Base-by-base conservation (phyloP, 148 eudicot species). In the Mesembryanthemum crystallinum region DNA sequence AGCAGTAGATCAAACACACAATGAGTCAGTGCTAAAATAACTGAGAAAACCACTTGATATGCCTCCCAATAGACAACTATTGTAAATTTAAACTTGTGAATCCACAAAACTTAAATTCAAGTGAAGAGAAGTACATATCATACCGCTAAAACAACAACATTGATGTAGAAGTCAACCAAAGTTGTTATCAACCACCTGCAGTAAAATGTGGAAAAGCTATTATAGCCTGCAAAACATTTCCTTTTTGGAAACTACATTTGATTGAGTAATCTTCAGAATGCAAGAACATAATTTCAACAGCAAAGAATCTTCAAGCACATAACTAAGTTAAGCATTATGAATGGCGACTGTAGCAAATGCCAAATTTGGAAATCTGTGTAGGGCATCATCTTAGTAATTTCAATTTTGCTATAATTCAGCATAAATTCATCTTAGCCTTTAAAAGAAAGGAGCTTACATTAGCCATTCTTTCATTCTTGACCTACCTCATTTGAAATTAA, bases 161-260 rank as follows among this genome's bases (percentile, higher is more conserved):
- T 86, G 72, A 92, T 86, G 71, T 86, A 92, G 87, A 86, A 92
- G 79, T 92, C 97, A 64, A 92, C 70, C 73, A 92, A 77, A 30
- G 91, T 87, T 24, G 91, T 88, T 25, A 58, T 52, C 95, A 92
- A 88, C 95, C 95, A 92, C 82, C 97, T 92, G 90, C 77, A 86
- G 64, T 27, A 69, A 61, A 69, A 39, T 39, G 42, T 47, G 33
- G 29, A 76, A 10, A 72, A 51, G 70, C 12, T 6, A 42, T 51
- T 69, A 69, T n/a, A 32, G 12, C 15, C 47, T 49, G 21, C 27
- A 8, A 63, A 33, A 33, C 65, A 55, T 71, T 20, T 17, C 4
- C 39, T 64, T 33, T 52, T 24, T n/a, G 24, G 32, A 20, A 49
- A 10, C 15, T 28, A 10, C 27, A 47, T 13, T 63, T 35, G n/a